A percentile compares a stretch with the other conserved stretches of the same genome.
phyloP scores from a whole-genome alignment of 1,139 yeast species.

The Pichia sp. region DNA sequence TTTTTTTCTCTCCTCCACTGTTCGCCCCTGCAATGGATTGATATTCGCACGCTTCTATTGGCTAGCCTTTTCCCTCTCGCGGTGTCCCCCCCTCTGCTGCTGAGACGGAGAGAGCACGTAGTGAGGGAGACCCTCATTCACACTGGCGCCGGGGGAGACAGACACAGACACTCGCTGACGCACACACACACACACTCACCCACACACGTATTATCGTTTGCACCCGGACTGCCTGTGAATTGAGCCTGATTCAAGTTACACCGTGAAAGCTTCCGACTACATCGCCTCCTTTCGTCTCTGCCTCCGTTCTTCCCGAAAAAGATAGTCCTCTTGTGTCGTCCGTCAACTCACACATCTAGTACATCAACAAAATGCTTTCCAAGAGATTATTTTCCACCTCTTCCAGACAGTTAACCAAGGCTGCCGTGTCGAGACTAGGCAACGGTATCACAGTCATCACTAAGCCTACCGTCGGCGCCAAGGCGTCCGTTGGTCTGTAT shows the following conservation, averaged over 20 bases:
- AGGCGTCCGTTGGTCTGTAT: slow-evolving; percentile 65
- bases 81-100: background rate
- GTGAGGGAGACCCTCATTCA: too few relatives aligned
- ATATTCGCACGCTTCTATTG: background rate
- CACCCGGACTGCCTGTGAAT: background rate
- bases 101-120: background rate
- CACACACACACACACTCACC: background rate
- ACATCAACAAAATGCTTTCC: slow-evolving; percentile 32
- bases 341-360: background rate
- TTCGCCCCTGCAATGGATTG: background rate
- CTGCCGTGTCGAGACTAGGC: slow-evolving; percentile 65
- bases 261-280: background rate
- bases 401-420: slow-evolving; percentile 45
- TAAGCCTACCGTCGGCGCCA: slow-evolving; percentile 55
- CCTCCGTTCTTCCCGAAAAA: background rate
- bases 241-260: background rate
- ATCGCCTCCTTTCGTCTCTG: background rate
- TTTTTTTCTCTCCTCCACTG: background rate
- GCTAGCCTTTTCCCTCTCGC: background rate
- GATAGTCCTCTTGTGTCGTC: background rate
- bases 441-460: slow-evolving; percentile 73
- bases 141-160: too few relatives aligned
- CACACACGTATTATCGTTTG: background rate
- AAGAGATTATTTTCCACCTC: slow-evolving; percentile 56
- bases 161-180: too few relatives aligned